Percentiles rank a stretch among this genome's conserved stretches.
Evolutionary conservation across 2,329 filamentous ascomycete species (phyloP).

Genomic region (Monilinia fructigena): DNA sequence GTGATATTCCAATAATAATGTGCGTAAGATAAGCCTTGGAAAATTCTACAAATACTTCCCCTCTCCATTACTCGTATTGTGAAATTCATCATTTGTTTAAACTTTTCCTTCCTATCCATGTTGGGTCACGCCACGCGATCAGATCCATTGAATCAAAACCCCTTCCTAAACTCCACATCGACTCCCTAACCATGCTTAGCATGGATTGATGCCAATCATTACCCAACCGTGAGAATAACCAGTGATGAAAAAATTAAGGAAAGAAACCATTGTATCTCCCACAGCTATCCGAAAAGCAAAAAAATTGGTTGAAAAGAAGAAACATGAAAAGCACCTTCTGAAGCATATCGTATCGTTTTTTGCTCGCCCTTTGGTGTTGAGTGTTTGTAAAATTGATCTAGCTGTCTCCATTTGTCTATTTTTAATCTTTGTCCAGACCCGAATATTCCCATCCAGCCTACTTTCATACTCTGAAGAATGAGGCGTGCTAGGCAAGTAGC

Average conservation of each 20-base stretch:
- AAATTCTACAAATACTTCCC: not conserved
- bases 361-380: not conserved
- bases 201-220: not conserved
- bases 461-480: not conserved
- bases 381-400: not conserved
- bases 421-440: not conserved
- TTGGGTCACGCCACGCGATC: not conserved
- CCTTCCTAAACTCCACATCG: not conserved
- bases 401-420: not conserved
- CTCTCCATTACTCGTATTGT: not conserved
- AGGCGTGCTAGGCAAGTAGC: not conserved
- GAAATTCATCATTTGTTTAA: not conserved
- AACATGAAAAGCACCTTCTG: not conserved
- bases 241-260: not conserved
- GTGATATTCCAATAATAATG: not conserved
- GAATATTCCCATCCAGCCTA: not conserved
- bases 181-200: not conserved
- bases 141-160: not conserved
- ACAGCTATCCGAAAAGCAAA: not conserved
- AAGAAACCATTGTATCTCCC: not conserved
- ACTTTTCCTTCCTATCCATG: not conserved
- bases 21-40: not conserved
- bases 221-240: not conserved
- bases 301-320: not conserved
- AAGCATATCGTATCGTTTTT: not conserved